phyloP scores from a whole-genome alignment of 2,329 filamentous ascomycete genomes.

The Neospermospora avenae region DNA sequence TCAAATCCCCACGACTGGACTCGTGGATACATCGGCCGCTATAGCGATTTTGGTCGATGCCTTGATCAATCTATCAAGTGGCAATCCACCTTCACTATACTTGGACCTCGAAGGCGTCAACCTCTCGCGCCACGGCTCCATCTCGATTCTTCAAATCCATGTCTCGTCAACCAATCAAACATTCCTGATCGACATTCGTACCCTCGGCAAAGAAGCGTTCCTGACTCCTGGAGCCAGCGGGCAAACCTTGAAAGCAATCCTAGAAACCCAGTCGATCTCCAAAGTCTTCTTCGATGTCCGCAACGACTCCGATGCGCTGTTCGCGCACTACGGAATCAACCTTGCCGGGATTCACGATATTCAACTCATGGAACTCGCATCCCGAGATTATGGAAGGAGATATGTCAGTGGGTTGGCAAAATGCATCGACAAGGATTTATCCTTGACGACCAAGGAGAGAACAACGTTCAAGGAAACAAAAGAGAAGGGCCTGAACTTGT shows the following conservation, averaged over 20 bases:
- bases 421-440: neutral
- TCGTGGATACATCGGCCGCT: neutral
- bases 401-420: neutral
- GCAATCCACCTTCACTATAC: slow-evolving; percentile 37
- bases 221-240: neutral
- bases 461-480: slow-evolving; percentile 37
- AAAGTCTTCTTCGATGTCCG: slow-evolving; percentile 60
- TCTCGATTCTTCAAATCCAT: slow-evolving; percentile 38
- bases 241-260: slow-evolving; percentile 38
- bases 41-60: neutral
- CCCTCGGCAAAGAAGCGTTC: neutral
- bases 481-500: slow-evolving; percentile 38
- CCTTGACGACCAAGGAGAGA: slow-evolving; percentile 10
- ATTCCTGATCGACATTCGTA: slow-evolving; percentile 43
- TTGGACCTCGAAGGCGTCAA: slow-evolving; percentile 43
- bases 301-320: slow-evolving; percentile 55
- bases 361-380: slow-evolving; percentile 54
- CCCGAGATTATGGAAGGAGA: slow-evolving; percentile 18
- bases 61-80: neutral
- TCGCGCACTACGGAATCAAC: slow-evolving; percentile 41
- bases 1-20: neutral
- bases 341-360: slow-evolving; percentile 48
- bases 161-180: slow-evolving; percentile 32
- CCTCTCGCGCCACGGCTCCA: slow-evolving; percentile 26
- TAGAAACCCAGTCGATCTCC: slow-evolving; percentile 42